Evolutionary conservation across 2,329 filamentous ascomycete species (phyloP).

Genomic region (Colletotrichum australisinense): DNA sequence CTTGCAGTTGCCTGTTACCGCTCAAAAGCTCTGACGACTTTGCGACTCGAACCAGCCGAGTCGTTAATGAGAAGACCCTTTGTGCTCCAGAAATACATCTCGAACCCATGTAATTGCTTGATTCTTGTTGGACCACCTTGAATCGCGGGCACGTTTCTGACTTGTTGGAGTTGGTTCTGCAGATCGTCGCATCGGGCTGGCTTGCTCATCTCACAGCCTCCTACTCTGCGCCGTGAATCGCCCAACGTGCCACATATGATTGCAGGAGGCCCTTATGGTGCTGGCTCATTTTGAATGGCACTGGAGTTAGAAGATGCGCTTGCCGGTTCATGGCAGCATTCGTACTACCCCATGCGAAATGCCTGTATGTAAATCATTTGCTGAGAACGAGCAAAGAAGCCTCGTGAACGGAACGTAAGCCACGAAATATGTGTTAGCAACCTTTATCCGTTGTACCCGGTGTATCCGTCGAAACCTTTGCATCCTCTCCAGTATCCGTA

Average conservation of each 20-base stretch:
- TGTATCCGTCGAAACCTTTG: neutral
- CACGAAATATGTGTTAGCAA: constrained; percentile 5
- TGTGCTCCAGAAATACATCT: constrained; percentile 7
- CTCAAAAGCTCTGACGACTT: constrained; percentile 26
- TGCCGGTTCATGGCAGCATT: constrained; percentile 3
- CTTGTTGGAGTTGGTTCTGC: constrained; percentile 12
- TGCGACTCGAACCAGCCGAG: constrained; percentile 1
- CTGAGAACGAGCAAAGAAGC: constrained; percentile 3
- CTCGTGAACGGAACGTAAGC: constrained; percentile 16
- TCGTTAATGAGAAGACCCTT: constrained; percentile 1
- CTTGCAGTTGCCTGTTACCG: neutral
- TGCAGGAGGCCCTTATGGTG: neutral
- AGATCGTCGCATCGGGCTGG: constrained; percentile 1
- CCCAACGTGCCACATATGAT: neutral
- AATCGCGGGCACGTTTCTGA: neutral
- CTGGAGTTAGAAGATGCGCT: constrained; percentile 1
- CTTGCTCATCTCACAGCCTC: constrained; percentile 4
- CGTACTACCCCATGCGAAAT: constrained; percentile 11
- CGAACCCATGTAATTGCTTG: constrained; percentile 22
- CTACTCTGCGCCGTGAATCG: constrained; percentile 7
- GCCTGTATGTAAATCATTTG: constrained; percentile 8
- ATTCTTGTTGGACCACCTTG: constrained; percentile 18
- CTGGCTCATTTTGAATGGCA: neutral
- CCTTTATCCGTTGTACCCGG: neutral
- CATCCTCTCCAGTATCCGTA: neutral